A percentile compares a stretch with the other conserved stretches of the same genome.
Evolutionary conservation across 2,329 filamentous ascomycete genomes (phyloP).

Genomic region (Apiospora marii): DNA sequence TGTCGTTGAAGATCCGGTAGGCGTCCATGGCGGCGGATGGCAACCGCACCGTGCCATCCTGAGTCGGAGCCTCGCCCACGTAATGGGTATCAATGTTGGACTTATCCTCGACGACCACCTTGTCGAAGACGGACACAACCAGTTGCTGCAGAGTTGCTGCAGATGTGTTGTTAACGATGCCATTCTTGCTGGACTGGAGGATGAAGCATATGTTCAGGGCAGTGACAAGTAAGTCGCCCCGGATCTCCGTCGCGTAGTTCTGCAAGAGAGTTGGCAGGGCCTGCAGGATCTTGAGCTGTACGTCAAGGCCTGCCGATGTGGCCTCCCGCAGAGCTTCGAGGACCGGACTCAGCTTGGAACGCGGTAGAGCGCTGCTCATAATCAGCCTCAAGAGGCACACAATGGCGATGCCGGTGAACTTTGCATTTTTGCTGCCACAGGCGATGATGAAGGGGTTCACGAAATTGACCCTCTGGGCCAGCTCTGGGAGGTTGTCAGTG

Average conservation of each 20-base stretch:
- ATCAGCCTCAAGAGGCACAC: constrained; percentile 90
- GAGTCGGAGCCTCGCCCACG: constrained; percentile 72
- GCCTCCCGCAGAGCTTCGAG: constrained; percentile 88
- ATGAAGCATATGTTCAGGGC: constrained; percentile 91
- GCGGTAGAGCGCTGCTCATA: constrained; percentile 80
- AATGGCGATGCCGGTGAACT: constrained; percentile 87
- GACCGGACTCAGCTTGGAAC: constrained; percentile 82
- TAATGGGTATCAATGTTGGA: constrained; percentile 59
- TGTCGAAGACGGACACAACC: constrained; percentile 91
- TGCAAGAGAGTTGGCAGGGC: constrained; percentile 88
- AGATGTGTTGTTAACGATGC: constrained; percentile 93
- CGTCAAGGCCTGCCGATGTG: constrained; percentile 80
- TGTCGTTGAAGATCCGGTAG: constrained; percentile 86
- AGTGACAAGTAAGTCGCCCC: constrained; percentile 81
- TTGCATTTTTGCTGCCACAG: constrained; percentile 87
- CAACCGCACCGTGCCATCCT: constrained; percentile 71
- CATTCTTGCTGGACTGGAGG: constrained; percentile 89
- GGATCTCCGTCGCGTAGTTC: constrained; percentile 84
- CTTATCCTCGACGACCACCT: constrained; percentile 83
- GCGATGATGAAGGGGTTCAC: constrained; percentile 94
- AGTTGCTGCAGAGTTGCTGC: constrained; percentile 96
- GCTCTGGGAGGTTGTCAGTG: constrained; percentile 63
- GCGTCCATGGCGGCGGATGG: constrained; percentile 84
- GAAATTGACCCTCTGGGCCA: constrained; percentile 82
- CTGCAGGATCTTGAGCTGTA: constrained; percentile 95